Percentiles rank a stretch among this genome's conserved stretches.
phyloP scores from a whole-genome alignment of 306 rosid genomes.

The Carpinus fangiana region DNA sequence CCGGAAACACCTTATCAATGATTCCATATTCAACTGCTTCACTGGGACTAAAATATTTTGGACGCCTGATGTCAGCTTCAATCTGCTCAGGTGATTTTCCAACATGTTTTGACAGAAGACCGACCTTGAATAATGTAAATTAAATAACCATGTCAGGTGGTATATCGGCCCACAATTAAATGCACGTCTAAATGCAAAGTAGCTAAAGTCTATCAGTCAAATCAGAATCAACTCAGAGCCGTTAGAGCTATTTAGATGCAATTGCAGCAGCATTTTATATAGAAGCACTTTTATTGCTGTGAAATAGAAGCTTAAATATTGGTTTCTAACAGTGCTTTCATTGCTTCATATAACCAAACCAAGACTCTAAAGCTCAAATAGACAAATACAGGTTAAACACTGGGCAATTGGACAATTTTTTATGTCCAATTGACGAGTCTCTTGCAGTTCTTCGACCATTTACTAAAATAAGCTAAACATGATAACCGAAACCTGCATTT shows the following conservation, averaged over 20 bases:
- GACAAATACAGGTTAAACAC: background rate
- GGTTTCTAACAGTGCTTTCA: no score
- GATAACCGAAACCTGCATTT: no score
- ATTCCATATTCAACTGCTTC: slow-evolving; percentile 98
- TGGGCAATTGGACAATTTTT: background rate
- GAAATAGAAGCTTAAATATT: background rate
- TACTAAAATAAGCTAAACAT: no score
- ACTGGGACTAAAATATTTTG: slow-evolving; percentile 95
- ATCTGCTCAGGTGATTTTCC: slow-evolving; percentile 81
- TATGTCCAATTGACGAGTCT: background rate
- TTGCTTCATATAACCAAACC: background rate
- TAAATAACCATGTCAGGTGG: slow-evolving; percentile 25
- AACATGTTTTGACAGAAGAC: slow-evolving; percentile 69
- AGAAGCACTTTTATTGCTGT: background rate
- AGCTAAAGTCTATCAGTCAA: slow-evolving; percentile 2
- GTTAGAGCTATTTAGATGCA: background rate
- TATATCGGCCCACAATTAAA: slow-evolving; percentile 15
- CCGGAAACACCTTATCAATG: slow-evolving; percentile 79
- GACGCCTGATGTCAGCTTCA: slow-evolving; percentile 81
- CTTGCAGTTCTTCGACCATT: background rate
- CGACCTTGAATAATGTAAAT: slow-evolving; percentile 50
- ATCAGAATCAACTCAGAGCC: background rate
- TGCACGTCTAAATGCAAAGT: slow-evolving; percentile 18
- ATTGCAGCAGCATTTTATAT: background rate
- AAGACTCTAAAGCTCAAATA: background rate